Conservation (phyloP, 176 grass and related monocot genomes). For the Carex pumila region DNA sequence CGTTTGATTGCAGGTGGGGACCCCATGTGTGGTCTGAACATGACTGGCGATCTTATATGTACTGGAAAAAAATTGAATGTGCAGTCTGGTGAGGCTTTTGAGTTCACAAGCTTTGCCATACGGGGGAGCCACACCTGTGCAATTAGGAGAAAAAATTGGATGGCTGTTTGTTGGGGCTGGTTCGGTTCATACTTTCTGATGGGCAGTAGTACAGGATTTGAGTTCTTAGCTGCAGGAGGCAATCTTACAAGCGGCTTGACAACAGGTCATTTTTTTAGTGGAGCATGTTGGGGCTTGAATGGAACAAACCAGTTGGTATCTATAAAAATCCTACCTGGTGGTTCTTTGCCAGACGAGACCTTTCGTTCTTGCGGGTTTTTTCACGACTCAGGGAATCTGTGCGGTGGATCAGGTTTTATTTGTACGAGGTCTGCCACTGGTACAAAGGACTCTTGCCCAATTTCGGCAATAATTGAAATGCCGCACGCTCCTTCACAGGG, state of each 20-base stretch:
- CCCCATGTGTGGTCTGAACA: slow-evolving; percentile 33
- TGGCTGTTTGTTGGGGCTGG: slow-evolving; percentile 52
- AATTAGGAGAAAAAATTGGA: slow-evolving; percentile 20
- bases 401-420: slow-evolving; percentile 23
- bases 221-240: slow-evolving; percentile 51
- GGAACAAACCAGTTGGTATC: neutral
- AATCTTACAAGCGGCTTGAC: slow-evolving; percentile 61
- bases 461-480: too few relatives aligned
- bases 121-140: slow-evolving; percentile 57
- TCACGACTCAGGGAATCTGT: slow-evolving; percentile 19
- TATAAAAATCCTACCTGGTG: slow-evolving; percentile 38
- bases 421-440: slow-evolving; percentile 7
- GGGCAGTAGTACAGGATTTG: slow-evolving; percentile 11
- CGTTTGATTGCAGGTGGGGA: slow-evolving; percentile 37
- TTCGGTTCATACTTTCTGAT: slow-evolving; percentile 20
- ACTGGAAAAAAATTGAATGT: neutral
- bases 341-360: slow-evolving; percentile 15
- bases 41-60: slow-evolving; percentile 28
- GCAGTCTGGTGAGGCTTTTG: neutral
- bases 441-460: neutral
- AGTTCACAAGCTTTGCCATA: slow-evolving; percentile 36
- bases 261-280: neutral
- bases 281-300: slow-evolving; percentile 44
- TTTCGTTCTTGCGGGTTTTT: slow-evolving; percentile 22
- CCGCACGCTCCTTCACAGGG: neutral